Conservation (phyloP, 1,139 yeast species). For the Yamadazyma jaroonii region DNA sequence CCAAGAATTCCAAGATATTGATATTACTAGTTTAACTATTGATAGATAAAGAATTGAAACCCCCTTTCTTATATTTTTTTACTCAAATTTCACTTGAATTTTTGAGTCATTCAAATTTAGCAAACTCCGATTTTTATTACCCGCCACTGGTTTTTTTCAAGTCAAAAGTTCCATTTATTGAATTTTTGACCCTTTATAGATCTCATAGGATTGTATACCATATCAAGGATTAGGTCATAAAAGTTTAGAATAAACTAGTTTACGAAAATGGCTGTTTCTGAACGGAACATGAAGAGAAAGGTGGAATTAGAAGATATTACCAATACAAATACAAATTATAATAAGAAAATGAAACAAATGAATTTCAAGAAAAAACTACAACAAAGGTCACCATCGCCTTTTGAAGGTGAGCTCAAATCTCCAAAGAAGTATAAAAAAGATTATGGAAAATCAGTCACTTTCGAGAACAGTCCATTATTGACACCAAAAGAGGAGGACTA, state of each 20-base stretch:
- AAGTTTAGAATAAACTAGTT: too few relatives aligned
- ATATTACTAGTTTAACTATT: neutral
- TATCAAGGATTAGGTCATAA: too few relatives aligned
- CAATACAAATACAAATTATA: constrained; percentile 23
- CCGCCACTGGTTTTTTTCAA: constrained; percentile 2
- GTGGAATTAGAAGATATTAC: constrained; percentile 36
- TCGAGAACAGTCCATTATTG: constrained; percentile 31
- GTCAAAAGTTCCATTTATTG: too few relatives aligned
- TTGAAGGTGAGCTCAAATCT: constrained; percentile 2
- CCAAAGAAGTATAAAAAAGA: constrained; percentile 5
- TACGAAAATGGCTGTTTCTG: constrained; percentile 17
- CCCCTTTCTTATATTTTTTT: neutral
- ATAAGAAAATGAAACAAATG: constrained; percentile 12
- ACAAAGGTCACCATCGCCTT: constrained; percentile 29
- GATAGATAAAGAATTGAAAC: neutral
- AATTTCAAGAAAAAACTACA: constrained; percentile 13
- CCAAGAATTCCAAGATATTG: too few relatives aligned
- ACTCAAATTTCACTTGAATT: too few relatives aligned
- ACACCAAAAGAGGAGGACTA: constrained; percentile 47
- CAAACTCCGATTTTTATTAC: neutral
- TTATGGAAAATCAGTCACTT: constrained; percentile 13
- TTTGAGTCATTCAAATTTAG: neutral
- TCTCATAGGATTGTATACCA: too few relatives aligned
- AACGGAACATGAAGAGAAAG: constrained; percentile 27
- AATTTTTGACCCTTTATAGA: too few relatives aligned